Base-by-base conservation (phyloP, 129 eudicot genomes). In the Artemisia argyi region DNA sequence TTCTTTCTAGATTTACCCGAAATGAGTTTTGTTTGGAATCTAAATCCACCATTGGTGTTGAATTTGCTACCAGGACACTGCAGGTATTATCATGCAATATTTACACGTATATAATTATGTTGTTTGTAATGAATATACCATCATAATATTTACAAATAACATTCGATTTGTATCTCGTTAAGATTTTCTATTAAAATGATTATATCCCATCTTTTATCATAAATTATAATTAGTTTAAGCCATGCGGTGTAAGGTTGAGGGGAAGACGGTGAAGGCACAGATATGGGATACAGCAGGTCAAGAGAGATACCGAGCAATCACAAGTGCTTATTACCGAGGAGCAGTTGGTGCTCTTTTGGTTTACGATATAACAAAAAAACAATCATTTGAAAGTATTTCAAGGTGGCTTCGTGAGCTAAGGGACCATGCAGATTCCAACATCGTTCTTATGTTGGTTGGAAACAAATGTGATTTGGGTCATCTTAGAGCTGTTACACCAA, bases 21-120 rank as follows among this genome's bases (percentile, higher is more conserved):
- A 91, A 91, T 75, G 97, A 91, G 75, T 91, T 91, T 32, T 88
- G 90, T 78, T 79, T 91, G 86, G 97, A 91, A 68, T 91, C 97
- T 14, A 91, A 91, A 79, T 91, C 97, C 68, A 91, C 97, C 81
- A 91, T 91, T 65, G 97, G 97, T 60, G 97, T 91, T 66, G 97
- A 91, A 82, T 91, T 92, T 53, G 97, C 97, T 4, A 92, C 97
- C 1, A 85, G 89, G 51, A 92, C 96, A 65, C 90, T 92, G 64
- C 96, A 89, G 96, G 97, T 89, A 58, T 14, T 65, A 65, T 39
- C 17, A 65, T 54, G 26, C 48, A 74, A 53, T 53, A 13, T 18
- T 58, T 50, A 62, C 71, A 50, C 0, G 1, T 32, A 64, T 42
- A 13, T 30, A 7, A 20, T 54, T 55, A n/a, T 47, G n/a, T 5